Evolutionary conservation across 2,329 filamentous ascomycete genomes (phyloP).

Genomic region (Colletotrichum sp.): DNA sequence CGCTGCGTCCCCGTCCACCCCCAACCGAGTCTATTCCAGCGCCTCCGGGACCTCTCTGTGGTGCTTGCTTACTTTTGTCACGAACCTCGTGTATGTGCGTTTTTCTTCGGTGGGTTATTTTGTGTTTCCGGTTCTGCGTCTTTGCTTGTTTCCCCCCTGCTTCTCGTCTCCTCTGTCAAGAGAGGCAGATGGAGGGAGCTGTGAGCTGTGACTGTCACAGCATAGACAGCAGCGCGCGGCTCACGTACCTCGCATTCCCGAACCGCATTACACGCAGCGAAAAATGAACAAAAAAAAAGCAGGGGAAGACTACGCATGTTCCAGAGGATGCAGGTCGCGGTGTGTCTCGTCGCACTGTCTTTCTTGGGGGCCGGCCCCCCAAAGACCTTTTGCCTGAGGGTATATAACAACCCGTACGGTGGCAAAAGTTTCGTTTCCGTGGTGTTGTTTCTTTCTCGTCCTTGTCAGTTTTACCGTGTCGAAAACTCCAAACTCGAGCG

Average conservation of each 20-base stretch:
- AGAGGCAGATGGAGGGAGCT: not conserved
- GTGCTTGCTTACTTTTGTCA: not conserved
- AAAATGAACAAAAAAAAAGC: not conserved
- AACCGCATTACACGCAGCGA: not conserved
- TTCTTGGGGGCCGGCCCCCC: not conserved
- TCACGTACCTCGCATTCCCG: not conserved
- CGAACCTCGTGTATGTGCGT: not conserved
- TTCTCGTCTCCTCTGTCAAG: not conserved
- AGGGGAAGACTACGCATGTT: not conserved
- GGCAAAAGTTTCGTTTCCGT: not conserved
- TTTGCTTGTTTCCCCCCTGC: not conserved
- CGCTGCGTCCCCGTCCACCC: not conserved
- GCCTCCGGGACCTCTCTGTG: not conserved
- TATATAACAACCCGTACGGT: slow-evolving; percentile 14
- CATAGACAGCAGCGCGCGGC: not conserved
- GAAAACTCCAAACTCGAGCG: not conserved
- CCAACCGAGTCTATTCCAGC: not conserved
- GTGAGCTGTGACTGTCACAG: not conserved
- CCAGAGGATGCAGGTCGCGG: not conserved
- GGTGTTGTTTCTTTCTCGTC: not conserved
- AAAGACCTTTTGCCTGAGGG: not conserved
- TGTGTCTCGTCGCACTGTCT: not conserved
- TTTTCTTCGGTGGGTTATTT: not conserved
- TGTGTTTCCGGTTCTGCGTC: not conserved
- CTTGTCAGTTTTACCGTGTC: not conserved